These are phyloP conservation scores for Actinomucor elegans DNA, from an alignment of 371 early-diverging fungal genomes.

Conservation along the genomic window DNA sequence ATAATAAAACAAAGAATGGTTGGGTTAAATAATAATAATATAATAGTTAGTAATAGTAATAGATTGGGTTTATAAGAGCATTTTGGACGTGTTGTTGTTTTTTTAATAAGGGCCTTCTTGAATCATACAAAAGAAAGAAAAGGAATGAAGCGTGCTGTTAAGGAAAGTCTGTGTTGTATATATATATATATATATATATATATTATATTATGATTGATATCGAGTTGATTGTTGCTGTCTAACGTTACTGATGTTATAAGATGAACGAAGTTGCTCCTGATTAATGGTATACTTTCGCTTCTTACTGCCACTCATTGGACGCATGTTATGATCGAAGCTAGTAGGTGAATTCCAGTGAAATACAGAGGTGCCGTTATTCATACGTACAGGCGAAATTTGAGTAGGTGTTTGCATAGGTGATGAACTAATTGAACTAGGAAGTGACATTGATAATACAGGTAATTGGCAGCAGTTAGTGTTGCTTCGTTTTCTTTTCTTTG, in stretches of 20 bases:
- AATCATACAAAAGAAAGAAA: too few species aligned
- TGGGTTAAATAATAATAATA: too few species aligned
- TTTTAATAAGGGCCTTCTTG: too few species aligned
- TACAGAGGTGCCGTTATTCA: constrained; percentile 10
- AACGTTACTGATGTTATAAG: constrained; percentile 19
- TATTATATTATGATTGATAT: constrained; percentile 6
- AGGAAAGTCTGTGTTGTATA: too few species aligned
- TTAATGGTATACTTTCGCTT: constrained; percentile 10
- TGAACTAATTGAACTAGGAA: constrained; percentile 42
- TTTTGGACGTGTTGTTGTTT: too few species aligned
- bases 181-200: too few species aligned
- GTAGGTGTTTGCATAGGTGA: constrained; percentile 48
- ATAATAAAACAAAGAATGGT: too few species aligned
- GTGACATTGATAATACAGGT: constrained; percentile 33
- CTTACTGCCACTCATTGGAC: not conserved
- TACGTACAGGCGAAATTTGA: constrained; percentile 36
- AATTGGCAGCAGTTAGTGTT: not conserved
- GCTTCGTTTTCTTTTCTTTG: constrained; percentile 8
- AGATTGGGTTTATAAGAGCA: too few species aligned
- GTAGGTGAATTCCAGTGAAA: constrained; percentile 16
- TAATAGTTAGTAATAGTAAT: too few species aligned
- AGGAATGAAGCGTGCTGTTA: too few species aligned
- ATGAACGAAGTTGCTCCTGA: not conserved
- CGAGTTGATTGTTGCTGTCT: constrained; percentile 16
- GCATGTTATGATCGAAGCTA: not conserved